Conservation (phyloP, 805 yeast species). For the Jamesozyma rosinii region DNA sequence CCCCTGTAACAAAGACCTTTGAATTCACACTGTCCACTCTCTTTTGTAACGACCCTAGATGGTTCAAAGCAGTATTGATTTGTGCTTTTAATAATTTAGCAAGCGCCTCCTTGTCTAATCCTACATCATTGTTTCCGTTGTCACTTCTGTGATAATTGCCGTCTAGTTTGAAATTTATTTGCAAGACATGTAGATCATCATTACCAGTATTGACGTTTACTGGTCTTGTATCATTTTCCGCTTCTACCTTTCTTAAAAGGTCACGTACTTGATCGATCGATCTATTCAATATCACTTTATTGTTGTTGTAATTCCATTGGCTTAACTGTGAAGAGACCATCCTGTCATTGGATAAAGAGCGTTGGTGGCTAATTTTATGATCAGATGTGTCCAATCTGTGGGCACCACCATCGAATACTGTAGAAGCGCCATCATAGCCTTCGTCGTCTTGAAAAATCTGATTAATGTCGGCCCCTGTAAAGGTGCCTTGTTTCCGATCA, state of each 20-base stretch:
- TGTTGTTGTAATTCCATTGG: slow-evolving; percentile 70
- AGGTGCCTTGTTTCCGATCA: slow-evolving; percentile 4
- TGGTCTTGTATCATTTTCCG: slow-evolving; percentile 52
- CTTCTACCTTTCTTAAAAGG: slow-evolving; percentile 41
- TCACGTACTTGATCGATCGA: slow-evolving; percentile 47
- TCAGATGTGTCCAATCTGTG: neutral
- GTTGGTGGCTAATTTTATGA: neutral
- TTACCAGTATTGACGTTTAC: slow-evolving; percentile 43
- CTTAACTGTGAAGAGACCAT: slow-evolving; percentile 37
- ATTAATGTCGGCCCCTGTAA: neutral
- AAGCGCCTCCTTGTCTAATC: slow-evolving; percentile 58
- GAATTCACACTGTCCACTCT: slow-evolving; percentile 87
- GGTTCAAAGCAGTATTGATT: slow-evolving; percentile 54
- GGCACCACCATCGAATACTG: neutral
- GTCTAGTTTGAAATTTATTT: slow-evolving; percentile 22
- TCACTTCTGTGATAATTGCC: slow-evolving; percentile 11
- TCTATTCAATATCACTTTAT: slow-evolving; percentile 54
- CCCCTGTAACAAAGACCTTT: slow-evolving; percentile 93
- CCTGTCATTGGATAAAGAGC: slow-evolving; percentile 14
- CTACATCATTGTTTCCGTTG: slow-evolving; percentile 36
- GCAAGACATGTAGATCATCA: slow-evolving; percentile 22
- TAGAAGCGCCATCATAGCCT: neutral
- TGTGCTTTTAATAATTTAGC: slow-evolving; percentile 64
- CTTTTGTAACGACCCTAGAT: slow-evolving; percentile 60
- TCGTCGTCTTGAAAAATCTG: neutral